Base-by-base conservation (phyloP, 495 filamentous ascomycete genomes). In the Parmelia sp. region DNA sequence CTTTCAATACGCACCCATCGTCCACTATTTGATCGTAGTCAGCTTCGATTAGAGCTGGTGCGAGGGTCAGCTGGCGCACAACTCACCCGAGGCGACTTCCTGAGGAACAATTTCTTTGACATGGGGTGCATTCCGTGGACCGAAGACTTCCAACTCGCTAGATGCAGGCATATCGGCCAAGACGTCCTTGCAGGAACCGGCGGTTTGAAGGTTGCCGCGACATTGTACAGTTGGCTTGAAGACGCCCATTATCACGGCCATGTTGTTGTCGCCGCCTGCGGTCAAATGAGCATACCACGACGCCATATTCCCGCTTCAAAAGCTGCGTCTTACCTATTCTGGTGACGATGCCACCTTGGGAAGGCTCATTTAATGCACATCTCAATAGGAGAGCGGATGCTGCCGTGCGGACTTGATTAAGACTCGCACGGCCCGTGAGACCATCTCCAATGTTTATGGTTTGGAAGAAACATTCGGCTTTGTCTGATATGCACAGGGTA, bases 241-340 rank as follows among this genome's bases (percentile, higher is more conserved):
- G 14, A 25, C 45, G 14, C 56, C 56, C 31, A 59, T 12, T 27
- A 53, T 53, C 15, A 64, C 25, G 49, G 39, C 62, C 2, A 64
- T 56, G 7, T 59, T 64, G 62, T 64, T 58, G 44, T 64, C 62
- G 14, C 55, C 62, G n/a, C 62, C 62, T 64, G 35, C n/a, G 4
- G 2, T 11, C 4, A 40, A 15, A 23, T 45, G 12, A 42, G 21
- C 14, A 53, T 7, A 4, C 4, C n/a, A 39, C 14, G 60, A 42
- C 27, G 1, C 8, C 36, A 12, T 35, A 5, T 57, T 57, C 15
- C 51, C n/a, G 31, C 2, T 31, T 8, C 5, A 23, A 15, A 33
- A 7, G 9, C 14, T 21, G 21, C n/a, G 3, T 42, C 61, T 63
- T 51, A 64, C 56, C 62, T 45, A 64, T 53, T 3, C 53, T 64